A percentile compares a stretch with the other conserved stretches of the same genome.
Conservation (phyloP, 2,329 filamentous ascomycete species). For the Pseudocercospora eumusae region DNA sequence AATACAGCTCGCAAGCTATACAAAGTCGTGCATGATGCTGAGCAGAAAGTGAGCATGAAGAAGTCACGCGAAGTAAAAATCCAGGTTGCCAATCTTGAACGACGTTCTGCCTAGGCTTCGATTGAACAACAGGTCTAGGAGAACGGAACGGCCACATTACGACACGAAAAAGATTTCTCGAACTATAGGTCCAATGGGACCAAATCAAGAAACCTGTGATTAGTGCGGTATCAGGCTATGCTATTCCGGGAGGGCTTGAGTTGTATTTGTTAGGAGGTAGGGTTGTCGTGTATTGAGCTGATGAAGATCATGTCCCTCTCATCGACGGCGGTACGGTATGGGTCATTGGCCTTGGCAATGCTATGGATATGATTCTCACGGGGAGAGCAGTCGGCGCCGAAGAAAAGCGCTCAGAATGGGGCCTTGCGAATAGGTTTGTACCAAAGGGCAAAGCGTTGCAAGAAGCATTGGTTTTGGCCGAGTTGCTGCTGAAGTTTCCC, state of each 20-base stretch:
- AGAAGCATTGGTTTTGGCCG: constrained; percentile 53
- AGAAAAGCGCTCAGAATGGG: constrained; percentile 57
- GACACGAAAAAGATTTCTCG: constrained; percentile 40
- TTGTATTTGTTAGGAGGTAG: constrained; percentile 53
- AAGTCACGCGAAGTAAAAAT: too few species aligned
- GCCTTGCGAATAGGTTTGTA: constrained; percentile 57
- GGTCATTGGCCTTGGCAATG: constrained; percentile 55
- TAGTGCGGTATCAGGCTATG: constrained; percentile 54
- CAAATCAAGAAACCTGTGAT: constrained; percentile 56
- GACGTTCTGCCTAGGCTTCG: constrained; percentile 59
- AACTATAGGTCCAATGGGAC: constrained; percentile 55
- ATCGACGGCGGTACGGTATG: constrained; percentile 58
- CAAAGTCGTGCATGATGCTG: constrained; percentile 50
- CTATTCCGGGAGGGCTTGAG: constrained; percentile 58
- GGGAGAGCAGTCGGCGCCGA: constrained; percentile 52
- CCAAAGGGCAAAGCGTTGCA: constrained; percentile 53
- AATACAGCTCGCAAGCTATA: constrained; percentile 53
- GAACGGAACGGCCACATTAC: constrained; percentile 12
- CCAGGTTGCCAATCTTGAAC: constrained; percentile 43
- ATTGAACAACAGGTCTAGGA: constrained; percentile 47
- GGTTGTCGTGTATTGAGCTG: constrained; percentile 44
- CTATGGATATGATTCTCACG: constrained; percentile 60
- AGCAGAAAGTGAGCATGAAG: constrained; percentile 53
- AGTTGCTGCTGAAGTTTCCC: constrained; percentile 52
- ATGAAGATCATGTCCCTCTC: constrained; percentile 40